phyloP scores from a whole-genome alignment of 2,329 filamentous ascomycete species.

The Mariannaea sp. region DNA sequence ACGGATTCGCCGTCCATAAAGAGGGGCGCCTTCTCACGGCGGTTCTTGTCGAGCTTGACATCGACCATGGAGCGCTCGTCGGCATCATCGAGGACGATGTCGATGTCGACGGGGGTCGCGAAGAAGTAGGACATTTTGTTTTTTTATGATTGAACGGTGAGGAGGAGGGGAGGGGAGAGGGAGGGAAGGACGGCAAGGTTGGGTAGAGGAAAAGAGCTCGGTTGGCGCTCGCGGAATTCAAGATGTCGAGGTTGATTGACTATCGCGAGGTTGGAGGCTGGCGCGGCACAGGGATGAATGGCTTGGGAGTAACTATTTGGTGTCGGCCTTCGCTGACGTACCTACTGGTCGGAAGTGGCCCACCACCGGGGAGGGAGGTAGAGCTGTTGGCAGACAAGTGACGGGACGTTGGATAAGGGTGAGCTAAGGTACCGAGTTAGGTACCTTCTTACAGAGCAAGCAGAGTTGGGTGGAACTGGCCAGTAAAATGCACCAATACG shows the following conservation, averaged over 20 bases:
- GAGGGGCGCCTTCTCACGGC: conserved; percentile 92
- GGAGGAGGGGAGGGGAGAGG: no score
- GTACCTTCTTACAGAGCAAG: no score
- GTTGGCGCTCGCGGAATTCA: conserved; percentile 1
- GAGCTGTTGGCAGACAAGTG: no score
- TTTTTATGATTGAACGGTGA: no score
- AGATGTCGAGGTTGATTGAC: conserved; percentile 3
- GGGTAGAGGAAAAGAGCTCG: conserved; percentile 1
- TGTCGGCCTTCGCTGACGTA: conserved; percentile 43
- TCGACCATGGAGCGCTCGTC: conserved; percentile 96
- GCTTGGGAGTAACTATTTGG: conserved; percentile 7
- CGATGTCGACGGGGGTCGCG: conserved; percentile 97
- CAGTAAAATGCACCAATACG: conserved; percentile 5
- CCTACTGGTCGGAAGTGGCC: conserved; percentile 32
- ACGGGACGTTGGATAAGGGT: no score
- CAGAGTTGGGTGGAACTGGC: not conserved
- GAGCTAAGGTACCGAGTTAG: no score
- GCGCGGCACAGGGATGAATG: conserved; percentile 28
- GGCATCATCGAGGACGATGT: conserved; percentile 93
- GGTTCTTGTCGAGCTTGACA: conserved; percentile 97
- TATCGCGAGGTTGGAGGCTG: conserved; percentile 28
- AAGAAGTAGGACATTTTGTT: conserved; percentile 92
- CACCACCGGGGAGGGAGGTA: no score
- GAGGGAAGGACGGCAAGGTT: not conserved
- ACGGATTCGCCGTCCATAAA: conserved; percentile 99